Evolutionary conservation across 495 filamentous ascomycete species (phyloP).

Genomic region (Podospora conica): DNA sequence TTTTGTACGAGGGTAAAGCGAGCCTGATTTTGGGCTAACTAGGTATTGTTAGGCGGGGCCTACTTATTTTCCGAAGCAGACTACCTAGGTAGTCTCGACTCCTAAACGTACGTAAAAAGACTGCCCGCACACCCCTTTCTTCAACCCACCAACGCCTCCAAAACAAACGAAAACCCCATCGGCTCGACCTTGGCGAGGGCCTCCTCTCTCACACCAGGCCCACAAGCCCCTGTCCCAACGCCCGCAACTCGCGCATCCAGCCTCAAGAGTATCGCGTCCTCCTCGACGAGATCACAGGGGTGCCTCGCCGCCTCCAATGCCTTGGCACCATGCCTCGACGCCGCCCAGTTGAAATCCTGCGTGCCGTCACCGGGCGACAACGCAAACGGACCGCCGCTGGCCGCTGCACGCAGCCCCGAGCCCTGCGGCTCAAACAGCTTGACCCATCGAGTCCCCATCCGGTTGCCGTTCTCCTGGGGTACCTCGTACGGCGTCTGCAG

Average conservation of each 20-base stretch:
- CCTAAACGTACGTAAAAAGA: too few relatives aligned
- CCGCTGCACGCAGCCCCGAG: slow-evolving; percentile 18
- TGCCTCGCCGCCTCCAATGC: not conserved
- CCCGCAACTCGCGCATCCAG: not conserved
- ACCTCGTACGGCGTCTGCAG: slow-evolving; percentile 55
- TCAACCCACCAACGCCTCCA: not conserved
- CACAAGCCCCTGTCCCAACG: not conserved
- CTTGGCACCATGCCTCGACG: not conserved
- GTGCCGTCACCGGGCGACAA: not conserved
- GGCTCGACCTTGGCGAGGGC: not conserved
- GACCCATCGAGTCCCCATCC: slow-evolving; percentile 54
- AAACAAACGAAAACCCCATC: not conserved
- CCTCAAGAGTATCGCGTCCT: not conserved
- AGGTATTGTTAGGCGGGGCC: not conserved
- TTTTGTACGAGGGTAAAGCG: not conserved
- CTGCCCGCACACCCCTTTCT: too few relatives aligned
- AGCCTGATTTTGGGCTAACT: not conserved
- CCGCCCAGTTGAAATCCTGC: not conserved
- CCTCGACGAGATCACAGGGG: not conserved
- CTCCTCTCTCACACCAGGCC: not conserved
- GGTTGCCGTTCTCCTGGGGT: slow-evolving; percentile 58
- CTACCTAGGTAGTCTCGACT: not conserved
- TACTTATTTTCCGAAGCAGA: not conserved
- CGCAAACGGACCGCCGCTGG: too few relatives aligned
- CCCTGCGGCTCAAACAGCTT: slow-evolving; percentile 25